phyloP scores from a whole-genome alignment of 768 basidiomycete species.

The Psilocybe tampanensis region DNA sequence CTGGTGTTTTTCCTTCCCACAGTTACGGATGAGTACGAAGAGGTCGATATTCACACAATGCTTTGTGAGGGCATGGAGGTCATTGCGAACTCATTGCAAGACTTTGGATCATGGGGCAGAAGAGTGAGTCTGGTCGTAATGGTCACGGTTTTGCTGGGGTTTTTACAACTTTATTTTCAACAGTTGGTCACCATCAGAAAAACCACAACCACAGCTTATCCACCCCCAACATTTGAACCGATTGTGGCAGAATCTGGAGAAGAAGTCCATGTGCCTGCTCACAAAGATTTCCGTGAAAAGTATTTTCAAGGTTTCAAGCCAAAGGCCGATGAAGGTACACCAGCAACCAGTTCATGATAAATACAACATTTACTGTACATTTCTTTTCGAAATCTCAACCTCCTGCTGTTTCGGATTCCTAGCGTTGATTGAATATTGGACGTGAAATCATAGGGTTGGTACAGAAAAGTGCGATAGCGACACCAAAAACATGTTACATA shows the following conservation, averaged over 20 bases:
- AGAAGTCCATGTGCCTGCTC: conserved; percentile 66
- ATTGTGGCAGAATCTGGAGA: conserved; percentile 13
- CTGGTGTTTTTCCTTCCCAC: conserved; percentile 97
- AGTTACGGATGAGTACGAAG: conserved; percentile 88
- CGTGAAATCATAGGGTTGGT: too few relatives aligned
- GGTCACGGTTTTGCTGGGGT: neutral
- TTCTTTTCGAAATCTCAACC: too few relatives aligned
- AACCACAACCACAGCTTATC: conserved; percentile 42
- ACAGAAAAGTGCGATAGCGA: too few relatives aligned
- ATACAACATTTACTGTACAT: too few relatives aligned
- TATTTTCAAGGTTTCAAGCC: conserved; percentile 81
- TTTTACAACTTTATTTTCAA: neutral
- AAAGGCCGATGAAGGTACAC: conserved; percentile 10
- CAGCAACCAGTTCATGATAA: neutral
- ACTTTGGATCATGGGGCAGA: conserved; percentile 94
- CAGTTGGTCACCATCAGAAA: conserved; percentile 94
- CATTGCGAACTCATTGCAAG: conserved; percentile 86
- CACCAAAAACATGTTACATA: too few relatives aligned
- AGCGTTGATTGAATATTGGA: too few relatives aligned
- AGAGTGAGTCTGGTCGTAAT: conserved; percentile 54
- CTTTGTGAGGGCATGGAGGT: conserved; percentile 88
- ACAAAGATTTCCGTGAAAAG: conserved; percentile 86
- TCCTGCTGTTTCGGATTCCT: too few relatives aligned
- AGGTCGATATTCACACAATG: conserved; percentile 78
- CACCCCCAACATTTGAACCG: conserved; percentile 57